Evolutionary conservation across 768 basidiomycete species (phyloP), one percentile per base, ranked within the genome.

Genomic region (Amyloporia xantha): DNA sequence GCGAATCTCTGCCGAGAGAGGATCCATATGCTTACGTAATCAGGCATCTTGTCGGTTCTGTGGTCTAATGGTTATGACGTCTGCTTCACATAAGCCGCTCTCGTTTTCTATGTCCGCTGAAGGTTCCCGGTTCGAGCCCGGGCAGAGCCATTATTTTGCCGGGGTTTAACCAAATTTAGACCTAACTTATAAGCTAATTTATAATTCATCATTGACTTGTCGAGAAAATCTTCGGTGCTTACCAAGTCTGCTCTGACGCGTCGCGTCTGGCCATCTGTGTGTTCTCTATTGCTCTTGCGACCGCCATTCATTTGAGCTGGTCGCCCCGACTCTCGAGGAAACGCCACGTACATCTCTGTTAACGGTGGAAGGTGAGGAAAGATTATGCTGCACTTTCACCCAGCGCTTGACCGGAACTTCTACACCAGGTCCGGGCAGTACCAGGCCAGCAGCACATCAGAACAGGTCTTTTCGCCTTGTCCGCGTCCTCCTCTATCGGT

Each of bases 61-160:
- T 56, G 49, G 52, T 53, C 52, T 53, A 51, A 53, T 56, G 55
- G 55, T 56, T 56, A 56, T 56, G 52, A 56, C 55, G 52, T 56
- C 52, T 53, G 55, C 52, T 53, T 56, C 55, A 56, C 55, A 56
- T 43, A 24, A 12, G 40, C 15, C n/a, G n/a, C n/a, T n/a, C n/a
- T n/a, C n/a, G n/a, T n/a, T n/a, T n/a, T 33, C 7, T 15, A 15
- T 33, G 12, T 13, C 17, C 55, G 52, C 55, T 53, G 52, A 52
- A 56, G 55, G 55, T 47, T 53, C 52, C 55, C 55, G 55, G 55
- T 56, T 56, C 55, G 55, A 56, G 47, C 55, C 55, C 55, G 52
- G 53, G 56, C 50, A 41, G 53, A 52, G 15, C 28, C 42, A 43
- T 28, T 43, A 26, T 25, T 33, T 33, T 33, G n/a, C n/a, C n/a